Evolutionary conservation across 208 protist species (phyloP), one percentile per base, ranked within the genome.

Genomic region (Acanthamoeba lenticulata): DNA sequence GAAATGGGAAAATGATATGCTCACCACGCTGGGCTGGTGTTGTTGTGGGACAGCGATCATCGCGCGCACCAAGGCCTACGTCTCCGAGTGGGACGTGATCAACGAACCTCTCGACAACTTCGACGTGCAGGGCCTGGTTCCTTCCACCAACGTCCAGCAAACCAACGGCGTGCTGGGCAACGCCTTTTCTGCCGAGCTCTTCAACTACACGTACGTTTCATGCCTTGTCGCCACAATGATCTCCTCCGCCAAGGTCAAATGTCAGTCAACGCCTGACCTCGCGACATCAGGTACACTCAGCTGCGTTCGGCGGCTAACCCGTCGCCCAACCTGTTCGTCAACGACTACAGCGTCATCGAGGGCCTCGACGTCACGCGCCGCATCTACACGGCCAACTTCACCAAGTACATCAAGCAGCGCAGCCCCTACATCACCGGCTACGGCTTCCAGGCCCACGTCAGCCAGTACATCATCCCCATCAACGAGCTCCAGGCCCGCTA

Each of bases 321-420:
- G 29, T 32, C 9, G 11, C 77, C 77, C 6, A 38, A 42, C 3
- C 77, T 86, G 15, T 38, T 86, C 13, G 77, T 86, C 11, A 86
- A 86, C 77, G 77, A 86, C 77, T 86, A 86, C 77, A 17, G 57
- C 11, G 77, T 86, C 24, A n/a, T 86, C n/a, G 77, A 86, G 40
- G 77, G 77, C 27, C 21, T 57, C 11, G 36, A 86, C 45, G 17
- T 47, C 44, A 9, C n/a, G 15, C n/a, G 77, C 19, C 77, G 77
- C 5, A 38, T 29, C 13, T 86, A 86, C 77, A 86, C 77, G 13
- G 36, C n/a, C 44, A 86, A 86, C 44, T 38, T 86, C 34, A 29
- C 36, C 32, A 42, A 17, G 9, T 38, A 86, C 44, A 57, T 57
- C 6, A 38, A 42, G 7, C 11, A 3, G 32, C 7, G 19, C 0